Percentiles rank a stretch among this genome's conserved stretches.
These are phyloP conservation scores for Penicillium crustosum DNA, from an alignment of 2,329 filamentous ascomycete species.

Conservation along the genomic window DNA sequence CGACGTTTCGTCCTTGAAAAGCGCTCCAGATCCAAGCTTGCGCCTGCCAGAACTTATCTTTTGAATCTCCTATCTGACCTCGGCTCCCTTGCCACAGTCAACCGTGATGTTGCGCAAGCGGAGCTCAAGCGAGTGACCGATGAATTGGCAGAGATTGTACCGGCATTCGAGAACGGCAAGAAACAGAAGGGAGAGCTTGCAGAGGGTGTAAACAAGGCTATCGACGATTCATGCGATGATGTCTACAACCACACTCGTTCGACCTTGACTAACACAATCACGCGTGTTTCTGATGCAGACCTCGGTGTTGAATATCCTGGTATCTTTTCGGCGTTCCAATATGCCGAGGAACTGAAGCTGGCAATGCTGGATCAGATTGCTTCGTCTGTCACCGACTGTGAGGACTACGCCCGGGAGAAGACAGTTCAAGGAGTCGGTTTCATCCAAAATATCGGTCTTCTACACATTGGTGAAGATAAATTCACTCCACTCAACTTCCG, in stretches of 20 bases:
- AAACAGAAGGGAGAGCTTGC: slow-evolving; percentile 77
- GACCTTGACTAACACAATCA: slow-evolving; percentile 72
- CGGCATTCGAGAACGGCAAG: slow-evolving; percentile 78
- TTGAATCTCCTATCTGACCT: slow-evolving; percentile 90
- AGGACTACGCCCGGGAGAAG: slow-evolving; percentile 77
- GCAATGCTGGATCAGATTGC: slow-evolving; percentile 90
- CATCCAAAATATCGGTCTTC: slow-evolving; percentile 83
- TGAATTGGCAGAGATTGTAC: slow-evolving; percentile 80
- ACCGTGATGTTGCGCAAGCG: slow-evolving; percentile 78
- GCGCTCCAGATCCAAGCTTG: slow-evolving; percentile 89
- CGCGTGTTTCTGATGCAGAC: slow-evolving; percentile 71
- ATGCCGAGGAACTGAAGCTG: slow-evolving; percentile 87
- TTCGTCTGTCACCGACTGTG: slow-evolving; percentile 72
- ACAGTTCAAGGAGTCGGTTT: slow-evolving; percentile 78
- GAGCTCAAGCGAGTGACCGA: slow-evolving; percentile 80
- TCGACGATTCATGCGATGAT: slow-evolving; percentile 80
- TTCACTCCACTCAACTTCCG: slow-evolving; percentile 85
- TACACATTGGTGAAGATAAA: slow-evolving; percentile 79
- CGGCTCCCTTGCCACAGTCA: slow-evolving; percentile 77
- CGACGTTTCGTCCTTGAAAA: slow-evolving; percentile 95
- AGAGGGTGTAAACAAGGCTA: slow-evolving; percentile 75
- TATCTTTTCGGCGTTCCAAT: slow-evolving; percentile 79
- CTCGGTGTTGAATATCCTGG: slow-evolving; percentile 86
- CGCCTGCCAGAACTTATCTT: slow-evolving; percentile 92
- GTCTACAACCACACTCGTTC: slow-evolving; percentile 82